Percentiles rank a stretch among this genome's conserved stretches.
Evolutionary conservation across 2,329 filamentous ascomycete species (phyloP).

Genomic region (Metarhizium sp.): DNA sequence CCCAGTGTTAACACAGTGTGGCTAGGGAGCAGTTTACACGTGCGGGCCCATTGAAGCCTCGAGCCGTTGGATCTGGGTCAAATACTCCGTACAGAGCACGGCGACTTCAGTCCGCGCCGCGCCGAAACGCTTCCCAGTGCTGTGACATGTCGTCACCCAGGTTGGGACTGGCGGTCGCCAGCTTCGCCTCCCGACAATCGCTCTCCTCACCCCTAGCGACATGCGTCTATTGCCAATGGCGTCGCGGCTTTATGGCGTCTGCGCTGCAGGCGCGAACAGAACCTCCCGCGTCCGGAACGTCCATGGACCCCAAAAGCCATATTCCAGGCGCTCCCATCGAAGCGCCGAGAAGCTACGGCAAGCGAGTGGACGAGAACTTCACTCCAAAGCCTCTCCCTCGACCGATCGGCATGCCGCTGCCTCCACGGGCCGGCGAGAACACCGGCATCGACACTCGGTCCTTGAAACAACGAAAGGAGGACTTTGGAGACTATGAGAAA

Average conservation of each 20-base stretch:
- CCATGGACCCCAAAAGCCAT: conserved; percentile 27
- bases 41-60: no score
- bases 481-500: conserved; percentile 78
- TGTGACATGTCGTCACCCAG: conserved; percentile 21
- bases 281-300: conserved; percentile 26
- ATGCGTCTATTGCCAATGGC: conserved; percentile 44
- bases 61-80: no score
- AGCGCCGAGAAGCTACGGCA: conserved; percentile 52
- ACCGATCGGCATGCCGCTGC: conserved; percentile 72
- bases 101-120: background rate
- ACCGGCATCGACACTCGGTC: conserved; percentile 63
- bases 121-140: background rate
- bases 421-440: conserved; percentile 73
- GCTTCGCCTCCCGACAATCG: conserved; percentile 10
- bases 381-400: conserved; percentile 52
- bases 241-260: conserved; percentile 36
- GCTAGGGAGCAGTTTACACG: no score
- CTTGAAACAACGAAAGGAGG: conserved; percentile 59
- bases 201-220: conserved; percentile 22
- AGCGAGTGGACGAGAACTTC: conserved; percentile 40
- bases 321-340: conserved; percentile 40
- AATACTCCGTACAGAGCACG: background rate
- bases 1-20: no score
- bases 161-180: conserved; percentile 19
- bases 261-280: conserved; percentile 21